phyloP scores from a whole-genome alignment of 495 filamentous ascomycete species.

The Aspergillus incahuasiensis region DNA sequence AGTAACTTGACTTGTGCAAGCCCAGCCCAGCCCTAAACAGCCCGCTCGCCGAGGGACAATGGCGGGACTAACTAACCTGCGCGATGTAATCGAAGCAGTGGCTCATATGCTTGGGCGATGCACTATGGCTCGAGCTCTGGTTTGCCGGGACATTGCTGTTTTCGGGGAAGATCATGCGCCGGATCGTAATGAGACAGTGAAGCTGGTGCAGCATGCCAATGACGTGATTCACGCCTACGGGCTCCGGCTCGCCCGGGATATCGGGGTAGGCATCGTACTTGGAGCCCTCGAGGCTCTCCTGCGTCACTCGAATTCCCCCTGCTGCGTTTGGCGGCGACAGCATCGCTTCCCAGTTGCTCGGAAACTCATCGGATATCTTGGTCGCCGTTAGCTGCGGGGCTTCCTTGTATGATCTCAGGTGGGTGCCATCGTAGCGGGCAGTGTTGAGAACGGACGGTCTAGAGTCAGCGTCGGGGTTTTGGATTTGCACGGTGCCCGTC shows the following conservation, averaged over 20 bases:
- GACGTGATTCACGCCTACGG: background rate
- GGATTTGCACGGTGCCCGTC: background rate
- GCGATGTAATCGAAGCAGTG: conserved; percentile 24
- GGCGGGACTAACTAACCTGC: conserved; percentile 12
- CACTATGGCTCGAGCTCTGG: background rate
- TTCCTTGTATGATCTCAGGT: background rate
- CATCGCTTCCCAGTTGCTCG: conserved; percentile 3
- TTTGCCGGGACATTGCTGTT: conserved; percentile 1
- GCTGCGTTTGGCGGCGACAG: background rate
- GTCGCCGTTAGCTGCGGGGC: background rate
- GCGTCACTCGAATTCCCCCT: background rate
- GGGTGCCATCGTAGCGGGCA: background rate
- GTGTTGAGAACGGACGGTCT: too few relatives aligned
- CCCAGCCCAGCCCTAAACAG: background rate
- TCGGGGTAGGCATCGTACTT: background rate
- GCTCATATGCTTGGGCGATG: conserved; percentile 12
- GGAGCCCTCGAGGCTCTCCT: background rate
- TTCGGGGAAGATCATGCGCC: conserved; percentile 8
- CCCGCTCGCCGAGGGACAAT: background rate
- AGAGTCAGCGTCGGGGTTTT: background rate
- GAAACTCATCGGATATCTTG: background rate
- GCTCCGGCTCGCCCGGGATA: background rate
- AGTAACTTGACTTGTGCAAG: background rate
- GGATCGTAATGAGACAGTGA: conserved; percentile 37
- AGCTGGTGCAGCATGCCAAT: conserved; percentile 51